phyloP scores from a whole-genome alignment of 176 grass and related monocot species.

The Musa acuminata region DNA sequence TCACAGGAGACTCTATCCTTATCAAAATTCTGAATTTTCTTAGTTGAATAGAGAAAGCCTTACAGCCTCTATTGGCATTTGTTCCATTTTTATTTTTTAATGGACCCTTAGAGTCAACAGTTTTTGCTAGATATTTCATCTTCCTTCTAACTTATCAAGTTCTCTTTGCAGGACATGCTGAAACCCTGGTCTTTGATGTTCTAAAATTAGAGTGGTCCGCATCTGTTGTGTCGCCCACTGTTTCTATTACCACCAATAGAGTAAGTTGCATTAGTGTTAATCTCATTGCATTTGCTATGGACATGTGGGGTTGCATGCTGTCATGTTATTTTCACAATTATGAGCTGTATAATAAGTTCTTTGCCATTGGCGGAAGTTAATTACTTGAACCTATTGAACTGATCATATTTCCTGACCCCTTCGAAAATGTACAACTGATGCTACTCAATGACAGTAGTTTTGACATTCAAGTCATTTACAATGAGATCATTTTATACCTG shows the following conservation, averaged over 20 bases:
- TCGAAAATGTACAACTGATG: too few relatives aligned
- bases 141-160: background rate
- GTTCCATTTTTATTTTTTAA: background rate
- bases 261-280: constrained; percentile 31
- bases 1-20: background rate
- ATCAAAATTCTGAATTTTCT: background rate
- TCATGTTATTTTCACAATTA: background rate
- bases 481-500: too few relatives aligned
- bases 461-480: too few relatives aligned
- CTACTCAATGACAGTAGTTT: too few relatives aligned
- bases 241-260: constrained; percentile 80
- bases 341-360: background rate
- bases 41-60: background rate
- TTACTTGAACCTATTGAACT: too few relatives aligned
- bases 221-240: constrained; percentile 63
- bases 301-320: background rate
- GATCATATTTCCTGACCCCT: too few relatives aligned
- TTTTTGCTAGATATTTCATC: background rate
- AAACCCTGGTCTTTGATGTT: constrained; percentile 83
- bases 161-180: constrained; percentile 55
- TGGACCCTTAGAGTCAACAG: background rate
- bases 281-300: background rate
- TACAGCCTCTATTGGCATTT: background rate
- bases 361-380: too few relatives aligned
- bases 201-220: constrained; percentile 77